These are phyloP conservation scores for Echinochloa phyllopogon DNA, from an alignment of 176 grass and related monocot genomes.

Conservation along the genomic window DNA sequence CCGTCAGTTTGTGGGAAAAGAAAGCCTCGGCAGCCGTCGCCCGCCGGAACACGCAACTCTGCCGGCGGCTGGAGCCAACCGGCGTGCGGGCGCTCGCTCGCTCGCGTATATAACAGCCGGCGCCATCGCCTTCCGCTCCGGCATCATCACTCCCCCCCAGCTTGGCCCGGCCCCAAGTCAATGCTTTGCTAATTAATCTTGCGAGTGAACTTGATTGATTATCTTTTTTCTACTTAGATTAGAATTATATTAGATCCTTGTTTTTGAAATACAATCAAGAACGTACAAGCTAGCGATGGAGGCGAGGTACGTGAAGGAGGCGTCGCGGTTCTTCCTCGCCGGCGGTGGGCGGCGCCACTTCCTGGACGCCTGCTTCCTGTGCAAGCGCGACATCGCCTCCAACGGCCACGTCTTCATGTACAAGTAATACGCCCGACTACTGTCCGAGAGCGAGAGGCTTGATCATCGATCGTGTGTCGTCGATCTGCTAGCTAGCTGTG, in stretches of 20 bases:
- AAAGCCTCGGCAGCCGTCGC: not conserved
- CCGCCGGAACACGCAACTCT: not conserved
- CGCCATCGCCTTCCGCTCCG: not conserved
- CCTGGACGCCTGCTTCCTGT: constrained; percentile 66
- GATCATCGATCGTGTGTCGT: too few relatives aligned
- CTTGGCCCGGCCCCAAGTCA: too few relatives aligned
- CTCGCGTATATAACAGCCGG: not conserved
- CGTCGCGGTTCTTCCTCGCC: constrained; percentile 41
- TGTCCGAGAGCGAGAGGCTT: not conserved
- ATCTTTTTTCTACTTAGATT: too few relatives aligned
- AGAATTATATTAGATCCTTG: too few relatives aligned
- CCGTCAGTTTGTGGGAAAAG: not conserved
- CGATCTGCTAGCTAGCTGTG: too few relatives aligned
- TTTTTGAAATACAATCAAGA: too few relatives aligned
- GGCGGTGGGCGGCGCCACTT: constrained; percentile 12
- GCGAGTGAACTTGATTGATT: too few relatives aligned
- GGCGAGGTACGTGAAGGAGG: constrained; percentile 38
- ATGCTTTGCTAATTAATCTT: too few relatives aligned
- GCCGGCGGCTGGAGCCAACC: too few relatives aligned
- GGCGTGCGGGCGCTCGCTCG: not conserved
- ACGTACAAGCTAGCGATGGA: not conserved
- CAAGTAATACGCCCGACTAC: too few relatives aligned
- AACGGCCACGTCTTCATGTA: constrained; percentile 70
- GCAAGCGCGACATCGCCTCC: constrained; percentile 55
- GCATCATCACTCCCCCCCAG: not conserved